phyloP scores from a whole-genome alignment of 129 eudicot genomes.

The Flaveria sonorensis region DNA sequence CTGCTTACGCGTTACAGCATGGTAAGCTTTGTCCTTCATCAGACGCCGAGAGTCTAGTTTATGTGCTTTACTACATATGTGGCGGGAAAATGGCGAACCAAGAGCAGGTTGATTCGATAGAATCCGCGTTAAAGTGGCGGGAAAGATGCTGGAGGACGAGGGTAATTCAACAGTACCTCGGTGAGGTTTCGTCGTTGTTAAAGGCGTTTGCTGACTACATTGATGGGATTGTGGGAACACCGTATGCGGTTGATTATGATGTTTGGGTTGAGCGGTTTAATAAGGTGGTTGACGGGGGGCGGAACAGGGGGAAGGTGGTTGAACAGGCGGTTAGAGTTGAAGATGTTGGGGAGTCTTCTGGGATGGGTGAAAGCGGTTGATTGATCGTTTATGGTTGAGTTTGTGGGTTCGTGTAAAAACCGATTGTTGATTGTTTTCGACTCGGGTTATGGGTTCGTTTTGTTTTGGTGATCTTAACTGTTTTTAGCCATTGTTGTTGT shows the following conservation, averaged over 20 bases:
- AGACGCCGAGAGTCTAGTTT: conserved; percentile 81
- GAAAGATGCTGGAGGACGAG: conserved; percentile 72
- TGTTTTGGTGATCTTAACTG: conserved; percentile 9
- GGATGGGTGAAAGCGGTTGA: conserved; percentile 25
- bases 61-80: conserved; percentile 55
- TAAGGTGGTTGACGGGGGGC: conserved; percentile 57
- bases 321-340: conserved; percentile 45
- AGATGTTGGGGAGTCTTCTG: conserved; percentile 61
- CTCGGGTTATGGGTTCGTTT: conserved; percentile 27
- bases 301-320: conserved; percentile 64
- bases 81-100: conserved; percentile 66
- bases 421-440: conserved; percentile 21
- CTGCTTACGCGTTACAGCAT: conserved; percentile 71
- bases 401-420: conserved; percentile 23
- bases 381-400: conserved; percentile 14
- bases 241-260: conserved; percentile 77
- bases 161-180: conserved; percentile 58
- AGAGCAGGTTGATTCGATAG: conserved; percentile 75
- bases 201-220: conserved; percentile 92
- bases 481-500: conserved; percentile 20
- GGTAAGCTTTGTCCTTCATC: conserved; percentile 92
- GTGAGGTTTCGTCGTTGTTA: conserved; percentile 68
- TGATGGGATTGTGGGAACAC: conserved; percentile 77
- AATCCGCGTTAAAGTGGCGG: conserved; percentile 81
- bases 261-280: conserved; percentile 68